Base-by-base conservation (phyloP, 352 stramenopile genomes). In the Pythium diclinum region DNA sequence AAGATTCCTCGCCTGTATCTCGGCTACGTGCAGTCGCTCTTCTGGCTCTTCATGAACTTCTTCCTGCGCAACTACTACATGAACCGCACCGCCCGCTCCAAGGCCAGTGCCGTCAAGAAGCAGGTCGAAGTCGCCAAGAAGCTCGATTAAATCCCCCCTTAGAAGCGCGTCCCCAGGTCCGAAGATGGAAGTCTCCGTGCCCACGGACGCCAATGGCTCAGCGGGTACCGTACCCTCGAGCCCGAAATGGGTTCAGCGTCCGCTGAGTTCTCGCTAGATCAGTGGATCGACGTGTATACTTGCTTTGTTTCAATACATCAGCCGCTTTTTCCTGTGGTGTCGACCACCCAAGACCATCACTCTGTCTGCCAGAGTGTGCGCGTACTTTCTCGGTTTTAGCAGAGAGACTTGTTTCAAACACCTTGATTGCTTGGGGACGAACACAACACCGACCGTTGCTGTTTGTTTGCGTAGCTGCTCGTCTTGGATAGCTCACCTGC, bases 41-140 rank as follows among this genome's bases (percentile, higher is more conserved):
- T 99, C 62, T 77, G 95, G 56, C 79, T 98, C n/a, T 98, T 98
- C 78, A 88, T 89, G 68, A 89, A 98, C 73, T 98, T 57, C 21
- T 98, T 99, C 80, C 74, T 99, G 49, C 96, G 99, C 78, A 92
- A 98, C 34, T 99, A 99, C 88, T 96, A 99, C 85, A 96, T 99
- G 82, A 90, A 69, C 53, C n/a, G 32, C n/a, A 40, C 33, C 47
- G 36, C 42, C 46, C 57, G 44, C 57, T 33, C 30, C 33, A 59
- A 65, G 34, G n/a, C 59, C 47, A 9, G 23, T 6, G 57, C 44
- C 19, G 19, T n/a, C 59, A 59, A 65, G 59, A 67, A 67, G 58
- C 54, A 33, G 16, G 25, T 59, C 34, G 51, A 57, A 16, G 44
- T 47, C 23, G 44, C 54, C 54, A 63, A 63, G 54, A 68, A 68